phyloP scores from a whole-genome alignment of 2,329 filamentous ascomycete genomes.

The Aspergillus sp. region DNA sequence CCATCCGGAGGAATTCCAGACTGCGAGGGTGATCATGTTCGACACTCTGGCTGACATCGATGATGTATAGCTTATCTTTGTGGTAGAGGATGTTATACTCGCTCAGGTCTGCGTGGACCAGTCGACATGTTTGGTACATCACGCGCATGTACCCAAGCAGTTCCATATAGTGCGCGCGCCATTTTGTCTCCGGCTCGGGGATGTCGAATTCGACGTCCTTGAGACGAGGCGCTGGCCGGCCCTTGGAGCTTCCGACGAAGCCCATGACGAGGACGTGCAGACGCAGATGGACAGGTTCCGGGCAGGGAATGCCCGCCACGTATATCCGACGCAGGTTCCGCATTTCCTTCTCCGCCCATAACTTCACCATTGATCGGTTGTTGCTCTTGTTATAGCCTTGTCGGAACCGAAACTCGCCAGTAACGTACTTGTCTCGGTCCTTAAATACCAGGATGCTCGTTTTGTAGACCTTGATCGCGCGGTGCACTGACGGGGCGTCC shows the following conservation, averaged over 20 bases:
- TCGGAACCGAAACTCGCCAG: conserved; percentile 86
- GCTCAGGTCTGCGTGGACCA: conserved; percentile 93
- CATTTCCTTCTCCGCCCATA: conserved; percentile 99
- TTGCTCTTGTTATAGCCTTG: conserved; percentile 88
- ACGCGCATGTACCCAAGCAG: conserved; percentile 81
- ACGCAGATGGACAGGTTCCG: conserved; percentile 79
- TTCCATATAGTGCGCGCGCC: conserved; percentile 72
- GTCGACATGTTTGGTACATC: conserved; percentile 82
- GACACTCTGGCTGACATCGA: conserved; percentile 95
- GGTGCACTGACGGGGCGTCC: conserved; percentile 51
- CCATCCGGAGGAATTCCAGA: conserved; percentile 91
- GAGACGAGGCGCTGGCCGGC: conserved; percentile 78
- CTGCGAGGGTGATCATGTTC: conserved; percentile 93
- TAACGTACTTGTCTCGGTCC: conserved; percentile 91
- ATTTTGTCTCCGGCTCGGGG: conserved; percentile 61
- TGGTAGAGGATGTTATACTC: conserved; percentile 98
- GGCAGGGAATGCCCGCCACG: conserved; percentile 76
- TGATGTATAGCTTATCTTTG: conserved; percentile 74
- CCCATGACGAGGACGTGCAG: conserved; percentile 94
- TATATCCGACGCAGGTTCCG: conserved; percentile 82
- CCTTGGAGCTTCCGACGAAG: conserved; percentile 80
- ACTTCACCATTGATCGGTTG: conserved; percentile 92
- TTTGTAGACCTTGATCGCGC: conserved; percentile 98
- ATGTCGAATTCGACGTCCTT: conserved; percentile 72
- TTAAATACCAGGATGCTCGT: conserved; percentile 97